Evolutionary conservation across 2,329 filamentous ascomycete species (phyloP), one percentile per base, ranked within the genome.

Genomic region (Pyrenophora seminiperda): DNA sequence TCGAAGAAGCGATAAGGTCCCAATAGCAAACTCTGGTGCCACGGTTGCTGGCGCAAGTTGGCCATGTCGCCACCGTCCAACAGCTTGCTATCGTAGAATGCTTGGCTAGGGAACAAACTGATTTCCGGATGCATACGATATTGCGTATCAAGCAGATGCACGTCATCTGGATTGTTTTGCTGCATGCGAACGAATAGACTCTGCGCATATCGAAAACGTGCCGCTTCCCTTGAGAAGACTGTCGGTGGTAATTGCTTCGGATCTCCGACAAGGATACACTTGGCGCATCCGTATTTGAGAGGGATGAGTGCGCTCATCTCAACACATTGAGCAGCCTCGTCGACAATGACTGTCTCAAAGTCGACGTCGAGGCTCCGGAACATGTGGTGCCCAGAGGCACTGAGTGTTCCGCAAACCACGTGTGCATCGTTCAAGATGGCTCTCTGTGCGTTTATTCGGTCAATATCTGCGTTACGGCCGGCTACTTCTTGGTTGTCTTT

Each of bases 41-140:
- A 99, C 2, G 91, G 88, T 69, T 88, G 85, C 52, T 80, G 77
- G 39, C 94, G 88, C 44, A 96, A 78, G 46, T 76, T 79, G 3
- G 82, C 85, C 92, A 97, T 97, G 59, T 89, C 83, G 53, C 82
- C 83, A 18, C 95, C 94, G 72, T 99, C 91, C 57, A 92, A 79
- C 9, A 99, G 83, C 56, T 86, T 84, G 20, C 90, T 86, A 68
- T 97, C 91, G 75, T 99, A 99, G 76, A 99, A 99, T 42, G 92
- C 88, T 61, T 82, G 79, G 72, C 91, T 96, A 1, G 95, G 94
- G 72, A 97, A 99, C 43, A 79, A 74, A 73, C 91, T 96, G 70
- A 99, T 99, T 61, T 94, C 90, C 0, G 95, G 94, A 75, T 99
- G 94, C 95, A 99, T 99, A 75, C 94, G 94, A 72, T 99, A 99